A percentile compares a stretch with the other conserved stretches of the same genome.
Conservation (phyloP, 139 green algal genomes). For the Pycnococcus provasolii region DNA sequence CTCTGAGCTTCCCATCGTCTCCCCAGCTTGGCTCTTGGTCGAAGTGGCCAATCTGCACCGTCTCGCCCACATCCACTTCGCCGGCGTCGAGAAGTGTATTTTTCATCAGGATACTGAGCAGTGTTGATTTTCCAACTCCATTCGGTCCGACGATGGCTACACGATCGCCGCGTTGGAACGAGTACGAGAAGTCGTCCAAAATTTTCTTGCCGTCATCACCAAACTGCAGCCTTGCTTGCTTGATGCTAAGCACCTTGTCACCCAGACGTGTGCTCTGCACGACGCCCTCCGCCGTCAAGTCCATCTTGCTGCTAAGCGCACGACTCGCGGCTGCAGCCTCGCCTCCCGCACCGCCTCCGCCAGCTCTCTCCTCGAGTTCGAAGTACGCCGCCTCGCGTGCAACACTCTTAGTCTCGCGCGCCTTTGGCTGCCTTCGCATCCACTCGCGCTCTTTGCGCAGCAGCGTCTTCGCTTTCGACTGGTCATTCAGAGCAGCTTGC, state of each 20-base stretch:
- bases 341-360: no score
- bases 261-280: not conserved
- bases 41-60: slow-evolving; percentile 18
- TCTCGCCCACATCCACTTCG: slow-evolving; percentile 7
- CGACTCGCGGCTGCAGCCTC: no score
- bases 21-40: no score
- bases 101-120: slow-evolving; percentile 3
- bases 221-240: slow-evolving; percentile 14
- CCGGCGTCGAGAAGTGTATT: slow-evolving; percentile 14
- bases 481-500: not conserved
- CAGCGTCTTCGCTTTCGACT: slow-evolving; percentile 7
- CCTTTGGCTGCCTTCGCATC: slow-evolving; percentile 23
- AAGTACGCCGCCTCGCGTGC: not conserved
- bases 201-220: slow-evolving; percentile 13
- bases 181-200: slow-evolving; percentile 20
- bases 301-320: no score
- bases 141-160: slow-evolving; percentile 19
- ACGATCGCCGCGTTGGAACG: slow-evolving; percentile 12
- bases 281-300: no score
- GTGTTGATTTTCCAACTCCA: slow-evolving; percentile 18
- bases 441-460: slow-evolving; percentile 22
- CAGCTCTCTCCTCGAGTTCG: no score
- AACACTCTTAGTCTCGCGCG: slow-evolving; percentile 13
- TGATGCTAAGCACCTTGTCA: slow-evolving; percentile 5
- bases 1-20: no score